Percentiles rank a stretch among this genome's conserved stretches.
These are phyloP conservation scores for Picochlorum sp. DNA, from an alignment of 139 green algal species.

Conservation along the genomic window DNA sequence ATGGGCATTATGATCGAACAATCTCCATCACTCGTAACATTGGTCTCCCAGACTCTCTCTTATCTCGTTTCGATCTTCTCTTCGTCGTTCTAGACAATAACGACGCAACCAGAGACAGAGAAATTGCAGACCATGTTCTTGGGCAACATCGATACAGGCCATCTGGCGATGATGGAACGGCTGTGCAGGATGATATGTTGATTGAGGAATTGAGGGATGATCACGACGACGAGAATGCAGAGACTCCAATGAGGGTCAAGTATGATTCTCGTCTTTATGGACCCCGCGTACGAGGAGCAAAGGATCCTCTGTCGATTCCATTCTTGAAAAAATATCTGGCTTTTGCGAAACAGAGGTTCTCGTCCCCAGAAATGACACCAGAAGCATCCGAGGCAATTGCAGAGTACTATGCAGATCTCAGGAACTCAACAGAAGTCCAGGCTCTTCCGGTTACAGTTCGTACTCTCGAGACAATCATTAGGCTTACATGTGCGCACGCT, in stretches of 20 bases:
- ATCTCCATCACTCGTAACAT: constrained; percentile 87
- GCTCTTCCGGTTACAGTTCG: constrained; percentile 55
- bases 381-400: constrained; percentile 69
- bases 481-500: constrained; percentile 86
- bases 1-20: constrained; percentile 54
- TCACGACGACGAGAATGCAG: constrained; percentile 13
- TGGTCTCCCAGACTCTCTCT: constrained; percentile 91
- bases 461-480: constrained; percentile 92
- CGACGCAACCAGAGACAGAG: constrained; percentile 59
- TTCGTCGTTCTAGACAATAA: constrained; percentile 95
- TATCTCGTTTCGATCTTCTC: constrained; percentile 96
- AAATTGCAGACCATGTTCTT: constrained; percentile 75
- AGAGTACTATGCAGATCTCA: constrained; percentile 78
- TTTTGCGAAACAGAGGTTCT: constrained; percentile 39
- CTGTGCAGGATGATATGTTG: constrained; percentile 25
- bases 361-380: constrained; percentile 34
- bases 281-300: constrained; percentile 18
- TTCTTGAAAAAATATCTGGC: constrained; percentile 56
- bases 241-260: constrained; percentile 59
- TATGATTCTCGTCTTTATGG: constrained; percentile 69
- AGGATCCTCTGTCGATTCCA: constrained; percentile 33
- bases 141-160: constrained; percentile 83
- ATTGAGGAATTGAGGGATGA: constrained; percentile 32
- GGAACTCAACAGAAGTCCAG: constrained; percentile 32
- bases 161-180: constrained; percentile 53